Evolutionary conservation across 2,329 filamentous ascomycete species (phyloP).

Genomic region (Alternaria ethzedia): DNA sequence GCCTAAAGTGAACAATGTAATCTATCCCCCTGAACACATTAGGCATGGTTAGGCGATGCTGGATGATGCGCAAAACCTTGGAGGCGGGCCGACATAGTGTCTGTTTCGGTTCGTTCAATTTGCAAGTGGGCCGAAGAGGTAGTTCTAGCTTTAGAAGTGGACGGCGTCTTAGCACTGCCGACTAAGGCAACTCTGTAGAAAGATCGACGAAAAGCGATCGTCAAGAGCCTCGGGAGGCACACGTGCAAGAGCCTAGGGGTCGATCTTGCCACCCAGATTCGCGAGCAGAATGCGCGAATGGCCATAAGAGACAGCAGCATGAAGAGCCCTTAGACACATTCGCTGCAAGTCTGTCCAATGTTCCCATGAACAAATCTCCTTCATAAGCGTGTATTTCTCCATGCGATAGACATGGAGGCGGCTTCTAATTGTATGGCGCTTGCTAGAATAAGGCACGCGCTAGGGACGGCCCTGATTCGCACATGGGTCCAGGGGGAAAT

Average conservation of each 20-base stretch:
- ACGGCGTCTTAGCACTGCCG: not conserved
- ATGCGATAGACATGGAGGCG: not conserved
- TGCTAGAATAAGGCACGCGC: not conserved
- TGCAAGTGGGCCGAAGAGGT: not conserved
- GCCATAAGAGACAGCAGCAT: not conserved
- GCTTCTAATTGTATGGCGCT: not conserved
- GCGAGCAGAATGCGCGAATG: not conserved
- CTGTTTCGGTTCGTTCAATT: not conserved
- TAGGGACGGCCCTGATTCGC: not conserved
- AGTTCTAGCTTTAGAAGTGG: not conserved
- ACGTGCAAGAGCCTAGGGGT: not conserved
- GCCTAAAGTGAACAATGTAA: not conserved
- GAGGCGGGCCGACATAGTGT: not conserved
- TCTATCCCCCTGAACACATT: not conserved
- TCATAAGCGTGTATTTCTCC: not conserved
- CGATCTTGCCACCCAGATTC: not conserved
- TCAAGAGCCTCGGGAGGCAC: not conserved
- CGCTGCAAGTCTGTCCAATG: not conserved
- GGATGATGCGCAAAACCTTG: not conserved
- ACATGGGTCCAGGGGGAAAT: not conserved
- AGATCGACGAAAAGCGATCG: not conserved
- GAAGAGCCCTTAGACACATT: not conserved
- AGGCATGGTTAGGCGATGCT: not conserved
- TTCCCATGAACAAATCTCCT: not conserved
- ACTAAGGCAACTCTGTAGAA: not conserved